These are phyloP conservation scores for Sporothrix luriei DNA, from an alignment of 2,329 filamentous ascomycete species.

Conservation along the genomic window DNA sequence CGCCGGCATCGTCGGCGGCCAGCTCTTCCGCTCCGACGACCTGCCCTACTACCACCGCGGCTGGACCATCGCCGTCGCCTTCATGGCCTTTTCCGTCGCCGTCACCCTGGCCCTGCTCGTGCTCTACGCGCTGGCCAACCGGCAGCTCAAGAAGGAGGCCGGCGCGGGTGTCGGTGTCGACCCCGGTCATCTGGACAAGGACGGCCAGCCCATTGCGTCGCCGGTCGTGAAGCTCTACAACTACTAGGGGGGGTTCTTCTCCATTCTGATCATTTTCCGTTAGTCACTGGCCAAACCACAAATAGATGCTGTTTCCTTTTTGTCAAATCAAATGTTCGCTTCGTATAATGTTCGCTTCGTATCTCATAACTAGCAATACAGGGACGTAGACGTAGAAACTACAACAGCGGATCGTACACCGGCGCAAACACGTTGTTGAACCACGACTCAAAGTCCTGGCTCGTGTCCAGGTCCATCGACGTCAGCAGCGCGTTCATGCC, in stretches of 20 bases:
- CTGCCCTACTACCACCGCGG: constrained; percentile 54
- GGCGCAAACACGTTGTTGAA: constrained; percentile 33
- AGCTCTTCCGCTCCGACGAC: constrained; percentile 60
- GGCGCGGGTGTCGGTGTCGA: too few relatives aligned
- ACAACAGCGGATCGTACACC: constrained; percentile 20
- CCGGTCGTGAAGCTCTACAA: constrained; percentile 25
- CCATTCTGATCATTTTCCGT: too few relatives aligned
- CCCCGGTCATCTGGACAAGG: background rate
- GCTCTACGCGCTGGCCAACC: constrained; percentile 20
- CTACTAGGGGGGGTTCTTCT: background rate
- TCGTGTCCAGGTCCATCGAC: constrained; percentile 28
- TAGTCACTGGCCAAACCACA: too few relatives aligned
- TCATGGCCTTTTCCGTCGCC: constrained; percentile 28
- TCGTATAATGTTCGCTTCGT: too few relatives aligned
- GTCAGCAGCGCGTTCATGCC: constrained; percentile 13
- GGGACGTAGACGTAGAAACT: background rate
- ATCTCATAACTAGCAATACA: too few relatives aligned
- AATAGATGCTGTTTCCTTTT: too few relatives aligned
- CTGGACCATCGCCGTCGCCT: constrained; percentile 39
- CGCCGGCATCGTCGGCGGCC: constrained; percentile 62
- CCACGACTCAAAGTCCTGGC: constrained; percentile 32
- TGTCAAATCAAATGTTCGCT: too few relatives aligned
- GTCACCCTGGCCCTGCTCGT: constrained; percentile 12
- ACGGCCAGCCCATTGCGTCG: background rate
- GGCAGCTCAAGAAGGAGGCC: background rate